Evolutionary conservation across 2,329 filamentous ascomycete species (phyloP), one percentile per base, ranked within the genome.

Genomic region (Helotiales sp.): DNA sequence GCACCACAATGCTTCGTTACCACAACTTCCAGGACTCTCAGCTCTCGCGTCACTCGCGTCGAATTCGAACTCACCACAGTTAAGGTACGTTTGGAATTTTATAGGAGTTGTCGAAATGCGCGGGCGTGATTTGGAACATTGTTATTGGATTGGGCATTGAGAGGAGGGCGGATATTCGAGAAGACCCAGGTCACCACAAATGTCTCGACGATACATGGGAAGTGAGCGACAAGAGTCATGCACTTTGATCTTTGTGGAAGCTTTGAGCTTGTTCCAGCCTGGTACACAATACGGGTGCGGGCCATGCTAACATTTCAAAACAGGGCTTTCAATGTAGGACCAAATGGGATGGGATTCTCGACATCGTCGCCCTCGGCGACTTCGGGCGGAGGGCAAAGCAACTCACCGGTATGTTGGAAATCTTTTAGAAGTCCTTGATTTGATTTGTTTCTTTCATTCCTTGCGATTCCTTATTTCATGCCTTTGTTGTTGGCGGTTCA

Each of bases 341-440:
- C 62, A 47, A 64, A 46, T 61, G 40, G 42, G 15, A 61, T 85
- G 78, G 83, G 78, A 65, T 85, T 83, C 71, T 79, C 82, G 67
- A 86, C 83, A 63, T 83, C 84, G 63, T 86, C 85, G 46, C 84
- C 85, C 48, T 84, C 85, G 60, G 83, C 83, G 38, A 87, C 85
- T 38, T 82, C 84, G 61, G 73, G 70, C 46, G 85, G 83, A 63
- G 85, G 85, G 53, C 83, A 85, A 70, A 82, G 81, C 62, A 80
- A 79, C 67, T 79, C 79, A 64, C 81, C 81, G 71, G 81, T 85
- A 79, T 76, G 81, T 78, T n/a, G 63, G 19, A 17, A 25, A 50
- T 52, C 52, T 51, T 24, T 46, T 44, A 51, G n/a, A 31, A 27
- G 27, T 51, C n/a, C 5, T 52, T 10, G 3, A 44, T 31, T n/a